Conservation (phyloP, 768 basidiomycete species). For the Suillus plorans region DNA sequence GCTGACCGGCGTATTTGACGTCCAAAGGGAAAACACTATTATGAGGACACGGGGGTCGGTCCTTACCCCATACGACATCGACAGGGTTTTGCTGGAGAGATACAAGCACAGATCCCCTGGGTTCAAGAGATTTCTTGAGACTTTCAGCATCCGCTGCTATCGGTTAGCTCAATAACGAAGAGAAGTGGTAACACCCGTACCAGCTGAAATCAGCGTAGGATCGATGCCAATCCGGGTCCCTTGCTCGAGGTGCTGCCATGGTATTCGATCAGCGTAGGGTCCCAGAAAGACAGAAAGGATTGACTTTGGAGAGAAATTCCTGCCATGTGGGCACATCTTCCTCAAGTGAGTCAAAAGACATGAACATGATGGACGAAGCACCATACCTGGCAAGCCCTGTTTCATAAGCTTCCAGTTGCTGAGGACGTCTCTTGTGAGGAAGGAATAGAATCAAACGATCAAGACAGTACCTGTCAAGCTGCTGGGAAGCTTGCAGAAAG, state of each 20-base stretch:
- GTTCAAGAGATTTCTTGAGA: constrained; percentile 55
- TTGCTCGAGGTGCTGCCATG: constrained; percentile 54
- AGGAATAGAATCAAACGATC: not conserved
- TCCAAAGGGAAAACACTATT: constrained; percentile 69
- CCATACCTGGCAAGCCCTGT: constrained; percentile 75
- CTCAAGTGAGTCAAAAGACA: constrained; percentile 14
- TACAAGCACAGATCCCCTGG: constrained; percentile 60
- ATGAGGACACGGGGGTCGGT: constrained; percentile 66
- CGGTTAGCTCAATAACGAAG: not conserved
- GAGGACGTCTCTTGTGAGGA: constrained; percentile 3
- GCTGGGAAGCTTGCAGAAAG: constrained; percentile 87
- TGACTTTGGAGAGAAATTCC: constrained; percentile 75
- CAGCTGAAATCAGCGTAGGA: constrained; percentile 67
- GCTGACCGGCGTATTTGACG: constrained; percentile 68
- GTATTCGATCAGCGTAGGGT: constrained; percentile 5
- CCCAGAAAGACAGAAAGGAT: constrained; percentile 1
- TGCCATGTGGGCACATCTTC: constrained; percentile 90
- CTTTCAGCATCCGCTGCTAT: constrained; percentile 61
- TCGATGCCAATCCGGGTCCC: constrained; percentile 80
- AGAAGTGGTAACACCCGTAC: constrained; percentile 31
- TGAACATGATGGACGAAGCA: constrained; percentile 14
- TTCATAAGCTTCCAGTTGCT: constrained; percentile 96
- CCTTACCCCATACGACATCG: constrained; percentile 70
- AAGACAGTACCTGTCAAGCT: constrained; percentile 71
- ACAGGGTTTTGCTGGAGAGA: constrained; percentile 72